Base-by-base conservation (phyloP, 2,329 filamentous ascomycete genomes). In the Tolypocladium capitatum region DNA sequence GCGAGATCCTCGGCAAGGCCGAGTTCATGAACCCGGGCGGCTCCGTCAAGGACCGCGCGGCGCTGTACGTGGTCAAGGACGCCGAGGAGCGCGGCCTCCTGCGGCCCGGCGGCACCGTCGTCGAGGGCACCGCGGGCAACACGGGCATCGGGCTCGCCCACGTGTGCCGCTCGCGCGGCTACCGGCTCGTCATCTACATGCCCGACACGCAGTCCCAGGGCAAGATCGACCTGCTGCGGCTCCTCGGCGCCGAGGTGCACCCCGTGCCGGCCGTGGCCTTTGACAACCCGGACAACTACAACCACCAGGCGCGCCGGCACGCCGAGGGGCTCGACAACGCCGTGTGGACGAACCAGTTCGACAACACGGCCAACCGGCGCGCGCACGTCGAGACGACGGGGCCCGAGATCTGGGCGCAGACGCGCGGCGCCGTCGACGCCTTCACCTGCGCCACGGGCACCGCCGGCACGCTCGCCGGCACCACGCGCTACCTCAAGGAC, bases 21-120 rank as follows among this genome's bases (percentile, higher is more conserved):
- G 92, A 98, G 66, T 98, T 98, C 71, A 92, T 94, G 75, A 98
- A 98, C 73, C 92, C 92, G 1, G 92, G 92, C 56, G 92, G 92
- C 50, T 90, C 84, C 47, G 84, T 98, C 64, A 98, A 98, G 71
- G 92, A 98, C 70, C 86, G 92, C 53, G 92, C 92, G 2, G 92
- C 92, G 4, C 79, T 96, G 44, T 98, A 87, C 70, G 86, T 97
- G 5, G 87, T 98, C 57, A 83, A 87, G 61, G 85, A 96, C 70
- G 92, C 92, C 51, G 92, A 98, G 68, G 86, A 92, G 68, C 80
- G 78, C 49, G 91, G 91, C 0, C 75, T 91, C 3, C 74, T 98
- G 30, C 76, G 77, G 46, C 80, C 90, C 1, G 91, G 91, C 47
- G 92, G 92, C 52, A 97, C 92, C 20, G 90, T 98, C 13, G 85